phyloP scores from a whole-genome alignment of 306 rosid genomes.

The Quercus parvula region DNA sequence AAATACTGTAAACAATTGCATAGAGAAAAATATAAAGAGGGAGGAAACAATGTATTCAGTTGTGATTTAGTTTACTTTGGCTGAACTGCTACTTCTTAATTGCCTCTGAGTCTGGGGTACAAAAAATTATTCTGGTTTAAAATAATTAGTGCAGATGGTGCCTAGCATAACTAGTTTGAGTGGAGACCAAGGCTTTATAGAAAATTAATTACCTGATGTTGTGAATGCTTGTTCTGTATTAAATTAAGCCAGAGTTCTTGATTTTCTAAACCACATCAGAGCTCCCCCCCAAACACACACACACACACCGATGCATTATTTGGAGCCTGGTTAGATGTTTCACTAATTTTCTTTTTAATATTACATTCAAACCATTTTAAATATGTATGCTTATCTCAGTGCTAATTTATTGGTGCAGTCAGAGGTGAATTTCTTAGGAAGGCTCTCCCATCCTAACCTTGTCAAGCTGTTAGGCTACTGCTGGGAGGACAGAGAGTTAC shows the following conservation, averaged over 20 bases:
- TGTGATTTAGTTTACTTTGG: neutral
- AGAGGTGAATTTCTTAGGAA: conserved; percentile 77
- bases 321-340: neutral
- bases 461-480: conserved; percentile 86
- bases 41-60: neutral
- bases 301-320: neutral
- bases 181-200: no score
- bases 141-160: no score
- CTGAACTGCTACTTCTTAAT: neutral
- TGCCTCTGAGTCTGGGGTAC: neutral
- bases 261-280: no score
- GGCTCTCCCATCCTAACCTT: conserved; percentile 91
- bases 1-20: neutral
- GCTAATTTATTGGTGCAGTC: conserved; percentile 57
- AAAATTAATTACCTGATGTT: no score
- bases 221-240: no score
- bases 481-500: conserved; percentile 69
- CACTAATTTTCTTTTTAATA: neutral
- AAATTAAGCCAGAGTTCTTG: no score
- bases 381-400: neutral
- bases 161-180: no score
- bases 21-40: neutral
- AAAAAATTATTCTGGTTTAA: neutral
- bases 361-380: neutral
- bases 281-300: no score